A percentile compares a stretch with the other conserved stretches of the same genome.
Evolutionary conservation across 345 rosid species (phyloP).

Genomic region (Viola odorata): DNA sequence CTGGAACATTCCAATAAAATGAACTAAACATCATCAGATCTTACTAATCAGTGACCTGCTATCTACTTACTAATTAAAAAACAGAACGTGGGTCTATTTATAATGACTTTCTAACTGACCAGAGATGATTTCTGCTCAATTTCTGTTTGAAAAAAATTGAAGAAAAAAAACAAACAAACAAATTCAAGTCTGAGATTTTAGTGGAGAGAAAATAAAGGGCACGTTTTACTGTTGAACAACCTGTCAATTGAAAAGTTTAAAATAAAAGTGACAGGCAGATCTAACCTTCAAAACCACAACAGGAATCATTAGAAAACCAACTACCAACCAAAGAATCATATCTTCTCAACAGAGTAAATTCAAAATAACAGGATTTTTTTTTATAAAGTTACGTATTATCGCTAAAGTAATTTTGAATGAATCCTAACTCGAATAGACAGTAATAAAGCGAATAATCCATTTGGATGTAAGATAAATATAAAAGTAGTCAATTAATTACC

Average conservation of each 20-base stretch:
- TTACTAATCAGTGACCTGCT: no score
- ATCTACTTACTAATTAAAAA: no score
- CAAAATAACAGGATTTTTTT: no score
- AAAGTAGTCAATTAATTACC: constrained; percentile 2
- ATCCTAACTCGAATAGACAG: not conserved
- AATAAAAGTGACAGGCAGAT: not conserved
- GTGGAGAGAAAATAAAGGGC: constrained; percentile 9
- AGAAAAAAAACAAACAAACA: not conserved
- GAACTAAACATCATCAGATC: constrained; percentile 19
- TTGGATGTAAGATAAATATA: not conserved
- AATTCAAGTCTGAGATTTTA: not conserved
- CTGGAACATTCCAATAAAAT: constrained; percentile 26
- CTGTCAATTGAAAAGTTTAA: not conserved
- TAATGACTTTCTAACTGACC: not conserved
- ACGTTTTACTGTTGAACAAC: not conserved
- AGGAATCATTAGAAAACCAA: no score
- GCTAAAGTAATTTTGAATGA: no score
- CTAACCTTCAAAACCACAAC: no score
- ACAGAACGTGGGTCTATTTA: constrained; percentile 3
- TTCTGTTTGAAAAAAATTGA: not conserved
- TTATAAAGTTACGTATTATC: no score
- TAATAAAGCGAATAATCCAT: not conserved
- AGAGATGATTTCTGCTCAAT: no score
- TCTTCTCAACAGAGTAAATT: no score
- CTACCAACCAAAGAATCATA: no score